These are phyloP conservation scores for Solanum hybrid DNA, from an alignment of 305 asterid genomes.

Conservation along the genomic window DNA sequence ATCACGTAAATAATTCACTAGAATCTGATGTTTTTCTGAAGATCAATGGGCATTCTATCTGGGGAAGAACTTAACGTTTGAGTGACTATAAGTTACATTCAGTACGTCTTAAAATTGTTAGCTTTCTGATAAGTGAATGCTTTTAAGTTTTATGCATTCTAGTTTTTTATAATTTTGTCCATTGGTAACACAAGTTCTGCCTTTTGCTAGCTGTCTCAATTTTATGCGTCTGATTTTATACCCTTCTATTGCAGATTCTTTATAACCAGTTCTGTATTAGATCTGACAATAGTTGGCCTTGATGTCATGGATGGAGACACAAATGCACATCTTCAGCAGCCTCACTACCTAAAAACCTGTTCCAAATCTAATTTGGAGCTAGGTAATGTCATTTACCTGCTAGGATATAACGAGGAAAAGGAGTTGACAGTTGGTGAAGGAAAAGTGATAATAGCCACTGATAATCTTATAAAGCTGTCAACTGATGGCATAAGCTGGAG, in stretches of 20 bases:
- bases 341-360: constrained; percentile 64
- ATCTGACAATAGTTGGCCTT: constrained; percentile 89
- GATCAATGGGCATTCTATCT: background rate
- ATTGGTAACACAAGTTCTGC: background rate
- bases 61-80: background rate
- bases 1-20: background rate
- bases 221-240: background rate
- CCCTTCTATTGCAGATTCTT: constrained; percentile 59
- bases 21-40: background rate
- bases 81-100: background rate
- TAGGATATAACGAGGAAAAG: constrained; percentile 61
- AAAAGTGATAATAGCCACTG: constrained; percentile 87
- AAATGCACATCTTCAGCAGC: constrained; percentile 43
- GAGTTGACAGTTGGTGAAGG: constrained; percentile 89
- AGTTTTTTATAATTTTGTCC: background rate
- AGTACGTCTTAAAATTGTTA: background rate
- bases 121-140: background rate
- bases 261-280: constrained; percentile 87
- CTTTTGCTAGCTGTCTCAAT: background rate
- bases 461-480: constrained; percentile 81
- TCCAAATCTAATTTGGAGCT: constrained; percentile 71
- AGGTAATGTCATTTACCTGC: constrained; percentile 63
- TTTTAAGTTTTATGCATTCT: background rate
- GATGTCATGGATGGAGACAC: constrained; percentile 71
- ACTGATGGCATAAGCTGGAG: constrained; percentile 77